Base-by-base conservation (phyloP, 2,329 filamentous ascomycete species). In the Cordyceps fumosorosea region DNA sequence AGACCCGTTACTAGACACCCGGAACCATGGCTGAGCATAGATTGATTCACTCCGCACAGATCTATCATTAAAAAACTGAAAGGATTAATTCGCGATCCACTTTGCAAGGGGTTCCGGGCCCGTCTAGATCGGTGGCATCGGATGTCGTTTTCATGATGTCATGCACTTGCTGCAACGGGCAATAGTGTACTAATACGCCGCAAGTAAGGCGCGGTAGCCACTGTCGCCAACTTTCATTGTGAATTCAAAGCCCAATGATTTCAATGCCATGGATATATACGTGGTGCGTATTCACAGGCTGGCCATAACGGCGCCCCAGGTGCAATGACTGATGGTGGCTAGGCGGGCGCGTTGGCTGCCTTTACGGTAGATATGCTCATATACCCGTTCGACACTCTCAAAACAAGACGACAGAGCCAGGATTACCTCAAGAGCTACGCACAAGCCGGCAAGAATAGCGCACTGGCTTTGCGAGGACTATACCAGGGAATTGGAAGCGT, bases 401-500 rank as follows among this genome's bases (percentile, higher is more conserved):
- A 96, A 73, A 96, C 92, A 8, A 84, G 92, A 11, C 82, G 91
- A 54, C 92, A 96, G 72, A 91, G 88, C 59, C 87, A 86, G 14
- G 84, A 92, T 68, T 95, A 92, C 75, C 77, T 84, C 44, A 81
- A 82, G 56, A 80, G 87, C 0, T 93, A 87, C 75, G 79, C 80
- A 0, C 74, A 84, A 37, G 84, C 81, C 51, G 79, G 79, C 63
- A 78, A 80, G 60, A 50, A 48, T 12, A 61, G 34, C 12, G 73
- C 82, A 22, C 78, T 88, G 61, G 68, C 73, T 12, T 86, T 91
- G 66, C 81, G 85, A 14, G 92, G 92, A 0, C 76, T 96, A 7
- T 96, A 96, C 69, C 92, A 96, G 73, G 92, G 92, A 22, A 81
- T 96, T 22, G 91, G 91, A 62, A 93, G 89, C 69, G 89, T 96